These are phyloP conservation scores for Antitrichia curtipendula DNA, from an alignment of 225 moss, liverwort and hornwort genomes.

Conservation along the genomic window DNA sequence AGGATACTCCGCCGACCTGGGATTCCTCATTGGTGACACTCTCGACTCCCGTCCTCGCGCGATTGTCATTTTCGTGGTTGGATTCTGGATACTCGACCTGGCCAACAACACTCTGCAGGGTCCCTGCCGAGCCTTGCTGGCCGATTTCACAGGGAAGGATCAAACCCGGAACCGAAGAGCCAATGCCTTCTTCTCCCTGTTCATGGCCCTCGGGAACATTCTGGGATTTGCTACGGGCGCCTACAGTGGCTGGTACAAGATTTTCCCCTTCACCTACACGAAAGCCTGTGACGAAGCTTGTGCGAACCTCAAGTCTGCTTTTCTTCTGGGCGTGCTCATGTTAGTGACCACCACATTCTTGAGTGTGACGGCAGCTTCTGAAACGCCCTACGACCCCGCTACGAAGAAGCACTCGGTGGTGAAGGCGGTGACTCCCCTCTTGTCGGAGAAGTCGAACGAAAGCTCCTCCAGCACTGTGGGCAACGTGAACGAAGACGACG, in stretches of 20 bases:
- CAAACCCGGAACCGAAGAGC: conserved; percentile 55
- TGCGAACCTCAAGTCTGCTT: conserved; percentile 84
- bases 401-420: background rate
- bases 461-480: conserved; percentile 7
- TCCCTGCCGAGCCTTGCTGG: conserved; percentile 77
- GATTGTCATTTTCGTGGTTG: conserved; percentile 51
- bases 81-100: conserved; percentile 83
- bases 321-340: conserved; percentile 54
- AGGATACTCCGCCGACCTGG: conserved; percentile 65
- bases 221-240: conserved; percentile 86
- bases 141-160: conserved; percentile 84
- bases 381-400: conserved; percentile 47
- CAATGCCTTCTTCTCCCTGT: conserved; percentile 76
- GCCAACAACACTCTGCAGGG: conserved; percentile 90
- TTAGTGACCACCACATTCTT: conserved; percentile 46
- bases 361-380: conserved; percentile 67
- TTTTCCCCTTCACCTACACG: conserved; percentile 40
- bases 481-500: conserved; percentile 10
- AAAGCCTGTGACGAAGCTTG: conserved; percentile 54
- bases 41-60: conserved; percentile 24
- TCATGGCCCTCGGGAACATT: conserved; percentile 86
- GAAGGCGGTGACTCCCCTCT: conserved; percentile 38
- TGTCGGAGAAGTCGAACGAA: background rate
- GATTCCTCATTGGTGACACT: conserved; percentile 48
- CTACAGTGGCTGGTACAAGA: conserved; percentile 51